Conservation (phyloP, 2,329 filamentous ascomycete genomes). For the Phoma sp. region DNA sequence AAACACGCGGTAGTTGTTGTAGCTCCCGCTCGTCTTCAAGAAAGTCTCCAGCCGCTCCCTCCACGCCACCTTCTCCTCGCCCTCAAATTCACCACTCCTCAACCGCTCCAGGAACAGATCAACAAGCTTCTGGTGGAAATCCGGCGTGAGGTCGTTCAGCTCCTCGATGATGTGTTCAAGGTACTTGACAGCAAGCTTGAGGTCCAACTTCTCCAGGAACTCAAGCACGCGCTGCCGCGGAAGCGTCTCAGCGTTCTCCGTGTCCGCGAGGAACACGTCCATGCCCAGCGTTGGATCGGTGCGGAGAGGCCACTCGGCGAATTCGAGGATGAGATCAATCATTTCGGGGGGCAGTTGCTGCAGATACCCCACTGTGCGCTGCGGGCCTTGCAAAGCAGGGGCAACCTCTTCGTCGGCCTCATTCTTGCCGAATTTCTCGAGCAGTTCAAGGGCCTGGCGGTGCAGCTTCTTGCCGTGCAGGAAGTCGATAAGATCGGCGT, state of each 20-base stretch:
- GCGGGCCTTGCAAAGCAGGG: constrained; percentile 76
- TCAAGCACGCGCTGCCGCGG: constrained; percentile 77
- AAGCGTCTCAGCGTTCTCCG: constrained; percentile 90
- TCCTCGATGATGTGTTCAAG: constrained; percentile 91
- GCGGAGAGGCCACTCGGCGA: constrained; percentile 85
- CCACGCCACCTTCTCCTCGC: constrained; percentile 53
- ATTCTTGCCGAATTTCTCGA: constrained; percentile 77
- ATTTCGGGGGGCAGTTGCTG: constrained; percentile 85
- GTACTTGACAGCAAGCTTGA: constrained; percentile 77
- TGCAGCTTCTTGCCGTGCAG: constrained; percentile 95
- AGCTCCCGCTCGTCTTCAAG: constrained; percentile 77
- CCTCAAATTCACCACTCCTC: constrained; percentile 45
- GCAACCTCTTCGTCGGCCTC: constrained; percentile 56
- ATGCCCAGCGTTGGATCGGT: constrained; percentile 78
- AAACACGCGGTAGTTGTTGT: constrained; percentile 81
- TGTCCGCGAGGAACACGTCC: constrained; percentile 92
- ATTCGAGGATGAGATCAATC: constrained; percentile 90
- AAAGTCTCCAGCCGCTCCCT: constrained; percentile 76
- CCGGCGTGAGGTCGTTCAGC: constrained; percentile 81
- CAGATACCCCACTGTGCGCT: constrained; percentile 86
- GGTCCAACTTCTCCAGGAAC: constrained; percentile 76
- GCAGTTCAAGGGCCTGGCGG: constrained; percentile 80
- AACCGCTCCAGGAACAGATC: constrained; percentile 71
- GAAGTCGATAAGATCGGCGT: constrained; percentile 96
- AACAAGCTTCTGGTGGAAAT: constrained; percentile 86